A percentile compares a stretch with the other conserved stretches of the same genome.
phyloP scores from a whole-genome alignment of 768 basidiomycete genomes.

The Pleurotus sapidus region DNA sequence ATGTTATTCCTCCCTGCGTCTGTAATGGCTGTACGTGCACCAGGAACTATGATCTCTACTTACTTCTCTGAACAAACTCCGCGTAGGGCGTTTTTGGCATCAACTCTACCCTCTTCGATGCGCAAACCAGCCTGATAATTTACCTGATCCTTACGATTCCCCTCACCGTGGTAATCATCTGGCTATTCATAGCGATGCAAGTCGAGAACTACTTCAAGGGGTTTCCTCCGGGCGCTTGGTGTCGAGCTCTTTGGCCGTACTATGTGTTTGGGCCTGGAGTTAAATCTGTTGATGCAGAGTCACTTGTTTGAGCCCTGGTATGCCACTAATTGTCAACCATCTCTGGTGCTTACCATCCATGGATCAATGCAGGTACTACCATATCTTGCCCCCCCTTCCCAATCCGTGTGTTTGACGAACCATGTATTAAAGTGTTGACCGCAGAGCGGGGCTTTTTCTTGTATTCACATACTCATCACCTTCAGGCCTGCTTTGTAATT shows the following conservation, averaged over 20 bases:
- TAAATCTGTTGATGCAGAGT: too few relatives aligned
- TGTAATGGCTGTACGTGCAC: neutral
- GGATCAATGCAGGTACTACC: too few relatives aligned
- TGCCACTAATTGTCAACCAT: too few relatives aligned
- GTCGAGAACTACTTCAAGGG: neutral
- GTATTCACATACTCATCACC: too few relatives aligned
- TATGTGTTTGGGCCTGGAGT: neutral
- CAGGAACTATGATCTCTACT: neutral
- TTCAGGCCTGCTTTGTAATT: too few relatives aligned
- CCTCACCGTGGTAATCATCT: neutral
- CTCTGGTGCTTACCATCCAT: too few relatives aligned
- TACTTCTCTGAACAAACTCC: neutral
- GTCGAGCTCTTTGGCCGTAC: neutral
- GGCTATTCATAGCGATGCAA: neutral
- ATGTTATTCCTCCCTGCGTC: neutral
- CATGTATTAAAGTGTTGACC: too few relatives aligned
- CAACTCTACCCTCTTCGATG: neutral
- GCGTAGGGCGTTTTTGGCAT: neutral
- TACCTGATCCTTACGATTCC: neutral
- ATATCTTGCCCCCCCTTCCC: too few relatives aligned
- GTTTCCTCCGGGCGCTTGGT: neutral
- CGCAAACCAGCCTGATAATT: neutral
- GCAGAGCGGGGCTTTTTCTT: too few relatives aligned
- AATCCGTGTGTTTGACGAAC: too few relatives aligned
- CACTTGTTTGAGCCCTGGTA: too few relatives aligned